Conservation (phyloP, 169 alveolate genomes). For the Toxoplasma gondii region DNA sequence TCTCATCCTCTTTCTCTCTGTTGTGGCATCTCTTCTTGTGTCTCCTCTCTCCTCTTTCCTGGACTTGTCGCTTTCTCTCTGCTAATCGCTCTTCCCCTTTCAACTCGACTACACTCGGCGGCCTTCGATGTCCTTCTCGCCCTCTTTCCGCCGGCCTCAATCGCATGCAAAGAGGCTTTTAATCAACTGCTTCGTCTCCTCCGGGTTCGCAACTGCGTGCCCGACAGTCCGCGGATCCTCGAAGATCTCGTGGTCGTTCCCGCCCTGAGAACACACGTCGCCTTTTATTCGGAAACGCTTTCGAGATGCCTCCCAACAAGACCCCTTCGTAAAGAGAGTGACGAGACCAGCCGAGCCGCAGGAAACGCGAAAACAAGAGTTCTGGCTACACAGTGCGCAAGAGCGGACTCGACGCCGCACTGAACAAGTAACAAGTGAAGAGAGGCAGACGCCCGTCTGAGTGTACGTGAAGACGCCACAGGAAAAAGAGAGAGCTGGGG, state of each 20-base stretch:
- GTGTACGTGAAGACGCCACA: too few relatives aligned
- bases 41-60: too few relatives aligned
- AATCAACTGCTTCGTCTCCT: constrained; percentile 25
- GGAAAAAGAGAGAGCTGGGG: too few relatives aligned
- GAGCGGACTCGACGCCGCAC: neutral
- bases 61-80: too few relatives aligned
- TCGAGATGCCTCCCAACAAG: neutral
- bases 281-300: neutral
- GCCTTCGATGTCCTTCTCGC: too few relatives aligned
- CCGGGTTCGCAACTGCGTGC: neutral
- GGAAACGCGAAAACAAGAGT: neutral
- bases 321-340: neutral
- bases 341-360: neutral
- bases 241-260: constrained; percentile 95
- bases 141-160: too few relatives aligned
- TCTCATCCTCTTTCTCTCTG: too few relatives aligned
- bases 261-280: constrained; percentile 83
- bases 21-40: too few relatives aligned
- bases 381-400: neutral
- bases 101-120: too few relatives aligned
- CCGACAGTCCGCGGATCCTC: constrained; percentile 89
- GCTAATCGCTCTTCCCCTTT: too few relatives aligned
- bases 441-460: too few relatives aligned
- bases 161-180: neutral
- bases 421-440: neutral